Percentiles rank a stretch among this genome's conserved stretches.
Evolutionary conservation across 805 yeast genomes (phyloP).

Genomic region (Kurtzmaniella cleridarum): DNA sequence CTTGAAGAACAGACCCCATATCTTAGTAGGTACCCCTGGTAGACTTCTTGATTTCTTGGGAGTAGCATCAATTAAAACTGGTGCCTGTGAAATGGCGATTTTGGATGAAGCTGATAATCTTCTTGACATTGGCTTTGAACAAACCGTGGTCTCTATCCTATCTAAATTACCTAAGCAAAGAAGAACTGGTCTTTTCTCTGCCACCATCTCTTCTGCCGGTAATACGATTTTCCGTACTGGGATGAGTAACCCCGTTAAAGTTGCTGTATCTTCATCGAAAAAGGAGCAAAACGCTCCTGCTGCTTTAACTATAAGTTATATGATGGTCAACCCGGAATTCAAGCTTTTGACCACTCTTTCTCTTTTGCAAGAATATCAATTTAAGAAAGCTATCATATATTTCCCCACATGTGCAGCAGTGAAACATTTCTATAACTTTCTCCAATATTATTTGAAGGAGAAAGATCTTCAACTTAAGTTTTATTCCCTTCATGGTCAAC

Average conservation of each 20-base stretch:
- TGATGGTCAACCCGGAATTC: slow-evolving; percentile 49
- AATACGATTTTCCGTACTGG: slow-evolving; percentile 78
- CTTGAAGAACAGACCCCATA: slow-evolving; percentile 54
- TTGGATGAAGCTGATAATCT: slow-evolving; percentile 93
- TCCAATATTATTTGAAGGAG: slow-evolving; percentile 25
- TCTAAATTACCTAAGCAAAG: slow-evolving; percentile 79
- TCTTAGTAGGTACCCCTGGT: slow-evolving; percentile 91
- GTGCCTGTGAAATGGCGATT: slow-evolving; percentile 65
- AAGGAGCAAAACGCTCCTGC: slow-evolving; percentile 46
- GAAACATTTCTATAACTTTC: slow-evolving; percentile 61
- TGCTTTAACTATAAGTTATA: slow-evolving; percentile 56
- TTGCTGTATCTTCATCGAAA: slow-evolving; percentile 59
- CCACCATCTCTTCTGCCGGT: slow-evolving; percentile 84
- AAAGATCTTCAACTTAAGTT: slow-evolving; percentile 34
- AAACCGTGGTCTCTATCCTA: slow-evolving; percentile 64
- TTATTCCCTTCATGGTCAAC: slow-evolving; percentile 85
- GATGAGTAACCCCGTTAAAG: slow-evolving; percentile 85
- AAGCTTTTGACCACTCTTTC: slow-evolving; percentile 59
- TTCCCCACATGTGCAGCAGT: slow-evolving; percentile 89
- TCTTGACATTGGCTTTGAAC: slow-evolving; percentile 69
- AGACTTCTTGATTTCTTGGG: slow-evolving; percentile 70
- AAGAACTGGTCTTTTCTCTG: slow-evolving; percentile 90
- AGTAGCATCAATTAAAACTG: slow-evolving; percentile 52
- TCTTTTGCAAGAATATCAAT: slow-evolving; percentile 48
- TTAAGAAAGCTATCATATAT: slow-evolving; percentile 81